Percentiles rank a stretch among this genome's conserved stretches.
phyloP scores from a whole-genome alignment of 2,329 filamentous ascomycete genomes.

The Ustulina deusta region DNA sequence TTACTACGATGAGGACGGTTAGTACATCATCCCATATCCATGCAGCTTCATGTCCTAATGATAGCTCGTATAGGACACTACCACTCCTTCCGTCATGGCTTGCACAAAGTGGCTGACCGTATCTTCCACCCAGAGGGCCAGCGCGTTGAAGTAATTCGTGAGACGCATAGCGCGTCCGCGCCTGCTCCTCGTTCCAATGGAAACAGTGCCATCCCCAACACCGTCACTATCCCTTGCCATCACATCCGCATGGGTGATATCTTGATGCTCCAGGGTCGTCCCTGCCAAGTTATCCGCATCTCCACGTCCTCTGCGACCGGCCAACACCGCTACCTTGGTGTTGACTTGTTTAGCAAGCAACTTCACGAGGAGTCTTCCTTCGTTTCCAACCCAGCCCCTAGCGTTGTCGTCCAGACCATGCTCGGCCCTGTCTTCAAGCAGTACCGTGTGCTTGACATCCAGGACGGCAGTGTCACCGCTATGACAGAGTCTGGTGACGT shows the following conservation, averaged over 20 bases:
- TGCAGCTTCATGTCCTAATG: constrained; percentile 32
- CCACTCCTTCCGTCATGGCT: constrained; percentile 68
- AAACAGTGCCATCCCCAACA: constrained; percentile 71
- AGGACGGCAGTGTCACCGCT: constrained; percentile 85
- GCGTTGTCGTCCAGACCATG: constrained; percentile 99
- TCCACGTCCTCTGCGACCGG: constrained; percentile 97
- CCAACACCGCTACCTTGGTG: constrained; percentile 99
- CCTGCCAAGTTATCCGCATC: constrained; percentile 99
- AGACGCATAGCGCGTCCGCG: constrained; percentile 50
- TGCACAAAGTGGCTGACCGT: constrained; percentile 69
- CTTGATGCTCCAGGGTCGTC: constrained; percentile 97
- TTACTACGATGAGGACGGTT: constrained; percentile 74
- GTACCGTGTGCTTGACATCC: constrained; percentile 98
- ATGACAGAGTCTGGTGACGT: constrained; percentile 99
- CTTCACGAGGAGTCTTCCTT: constrained; percentile 98
- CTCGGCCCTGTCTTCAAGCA: constrained; percentile 99
- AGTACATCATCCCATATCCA: constrained; percentile 44
- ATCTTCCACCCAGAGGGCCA: constrained; percentile 62
- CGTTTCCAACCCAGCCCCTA: constrained; percentile 95
- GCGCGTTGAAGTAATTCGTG: constrained; percentile 62
- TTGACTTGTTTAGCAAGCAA: constrained; percentile 99
- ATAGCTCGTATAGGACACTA: constrained; percentile 61
- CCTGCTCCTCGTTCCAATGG: constrained; percentile 49
- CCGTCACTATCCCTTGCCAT: constrained; percentile 98
- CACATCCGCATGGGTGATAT: constrained; percentile 99